phyloP scores from a whole-genome alignment of 75 land plant genomes.

The Chamaecyparis obtusa region DNA sequence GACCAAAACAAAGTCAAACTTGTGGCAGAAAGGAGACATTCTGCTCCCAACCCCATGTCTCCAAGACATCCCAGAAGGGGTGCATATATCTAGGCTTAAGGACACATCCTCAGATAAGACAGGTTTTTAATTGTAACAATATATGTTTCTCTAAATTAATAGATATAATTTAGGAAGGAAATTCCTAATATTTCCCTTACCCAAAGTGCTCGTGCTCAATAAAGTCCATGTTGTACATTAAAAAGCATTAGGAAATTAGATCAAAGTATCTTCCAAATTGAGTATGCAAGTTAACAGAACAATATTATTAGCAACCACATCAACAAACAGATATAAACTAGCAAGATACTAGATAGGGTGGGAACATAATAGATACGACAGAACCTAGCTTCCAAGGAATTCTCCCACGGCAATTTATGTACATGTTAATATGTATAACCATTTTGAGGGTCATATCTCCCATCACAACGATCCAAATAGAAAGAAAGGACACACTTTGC shows the following conservation, averaged over 20 bases:
- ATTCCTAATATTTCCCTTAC: neutral
- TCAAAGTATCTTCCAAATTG: neutral
- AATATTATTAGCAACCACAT: neutral
- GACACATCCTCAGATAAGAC: too few relatives aligned
- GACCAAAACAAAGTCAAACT: too few relatives aligned
- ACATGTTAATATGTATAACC: too few relatives aligned
- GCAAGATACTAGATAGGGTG: neutral
- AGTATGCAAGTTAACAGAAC: neutral
- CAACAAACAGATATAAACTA: neutral
- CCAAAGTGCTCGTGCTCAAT: neutral
- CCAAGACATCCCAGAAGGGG: too few relatives aligned
- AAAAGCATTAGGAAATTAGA: neutral
- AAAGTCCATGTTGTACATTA: neutral
- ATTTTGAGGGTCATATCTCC: neutral
- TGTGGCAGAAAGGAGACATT: too few relatives aligned
- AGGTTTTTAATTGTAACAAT: neutral
- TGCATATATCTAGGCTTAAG: too few relatives aligned
- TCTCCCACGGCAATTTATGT: neutral
- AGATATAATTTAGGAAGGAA: neutral
- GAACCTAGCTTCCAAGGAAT: neutral
- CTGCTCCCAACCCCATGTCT: too few relatives aligned
- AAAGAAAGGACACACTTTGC: neutral
- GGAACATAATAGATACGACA: neutral
- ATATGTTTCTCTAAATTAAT: neutral
- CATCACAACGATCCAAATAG: neutral